Conservation (phyloP, 2,329 filamentous ascomycete genomes). For the Claviceps pusilla region DNA sequence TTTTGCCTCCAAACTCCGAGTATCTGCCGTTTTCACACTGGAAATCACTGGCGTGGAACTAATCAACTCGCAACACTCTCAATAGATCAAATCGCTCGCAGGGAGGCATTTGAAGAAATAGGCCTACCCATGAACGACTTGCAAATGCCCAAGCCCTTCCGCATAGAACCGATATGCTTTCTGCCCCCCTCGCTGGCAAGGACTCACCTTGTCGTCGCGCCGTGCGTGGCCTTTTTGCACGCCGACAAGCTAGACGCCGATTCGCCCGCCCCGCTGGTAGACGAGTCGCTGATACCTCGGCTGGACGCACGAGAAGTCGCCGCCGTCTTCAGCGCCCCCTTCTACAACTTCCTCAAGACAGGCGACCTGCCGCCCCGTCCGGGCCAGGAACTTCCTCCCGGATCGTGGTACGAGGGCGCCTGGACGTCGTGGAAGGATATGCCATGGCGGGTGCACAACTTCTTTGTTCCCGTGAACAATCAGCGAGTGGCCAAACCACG, state of each 20-base stretch:
- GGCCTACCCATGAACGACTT: slow-evolving; percentile 61
- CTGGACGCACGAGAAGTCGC: slow-evolving; percentile 85
- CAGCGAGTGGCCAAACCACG: slow-evolving; percentile 51
- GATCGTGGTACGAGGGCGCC: slow-evolving; percentile 69
- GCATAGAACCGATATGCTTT: slow-evolving; percentile 74
- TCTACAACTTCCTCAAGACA: slow-evolving; percentile 62
- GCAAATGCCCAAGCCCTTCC: slow-evolving; percentile 60
- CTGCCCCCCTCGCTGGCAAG: slow-evolving; percentile 62
- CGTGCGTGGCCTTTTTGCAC: slow-evolving; percentile 66
- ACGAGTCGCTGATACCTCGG: slow-evolving; percentile 59
- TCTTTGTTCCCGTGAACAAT: slow-evolving; percentile 67
- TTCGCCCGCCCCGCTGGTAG: slow-evolving; percentile 32
- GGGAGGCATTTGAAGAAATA: slow-evolving; percentile 88
- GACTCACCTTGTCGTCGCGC: slow-evolving; percentile 59
- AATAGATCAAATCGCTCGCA: slow-evolving; percentile 62
- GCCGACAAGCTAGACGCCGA: slow-evolving; percentile 28
- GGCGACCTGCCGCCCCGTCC: slow-evolving; percentile 36
- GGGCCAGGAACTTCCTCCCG: slow-evolving; percentile 27
- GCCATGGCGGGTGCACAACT: slow-evolving; percentile 81
- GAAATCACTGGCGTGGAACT: background rate
- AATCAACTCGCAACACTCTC: background rate
- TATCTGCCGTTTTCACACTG: background rate
- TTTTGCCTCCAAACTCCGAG: too few species aligned
- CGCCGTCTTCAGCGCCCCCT: slow-evolving; percentile 80
- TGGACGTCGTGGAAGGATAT: slow-evolving; percentile 70